These are phyloP conservation scores for Lagerstroemia speciosa DNA, from an alignment of 345 rosid genomes.

Conservation along the genomic window DNA sequence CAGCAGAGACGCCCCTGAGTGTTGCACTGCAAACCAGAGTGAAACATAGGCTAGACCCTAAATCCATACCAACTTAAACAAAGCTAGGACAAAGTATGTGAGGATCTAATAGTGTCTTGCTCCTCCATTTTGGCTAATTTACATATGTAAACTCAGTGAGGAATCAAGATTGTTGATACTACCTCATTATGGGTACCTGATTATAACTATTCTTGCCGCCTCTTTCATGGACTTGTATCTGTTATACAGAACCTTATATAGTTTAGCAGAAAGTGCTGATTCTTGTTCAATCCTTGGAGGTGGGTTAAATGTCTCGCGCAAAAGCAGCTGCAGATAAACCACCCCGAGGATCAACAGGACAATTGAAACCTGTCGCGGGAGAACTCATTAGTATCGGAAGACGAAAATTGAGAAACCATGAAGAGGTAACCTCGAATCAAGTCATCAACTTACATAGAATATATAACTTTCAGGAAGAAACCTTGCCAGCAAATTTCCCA, in stretches of 20 bases:
- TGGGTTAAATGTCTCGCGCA: constrained; percentile 30
- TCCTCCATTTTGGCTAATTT: background rate
- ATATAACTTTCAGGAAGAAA: constrained; percentile 45
- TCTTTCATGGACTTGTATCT: constrained; percentile 40
- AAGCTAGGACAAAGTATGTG: background rate
- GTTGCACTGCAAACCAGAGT: constrained; percentile 28
- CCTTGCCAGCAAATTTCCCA: constrained; percentile 38
- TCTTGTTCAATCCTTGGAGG: constrained; percentile 23
- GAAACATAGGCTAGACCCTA: background rate
- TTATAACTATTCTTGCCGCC: constrained; percentile 26
- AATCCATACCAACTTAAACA: background rate
- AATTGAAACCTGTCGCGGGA: constrained; percentile 32
- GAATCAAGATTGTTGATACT: background rate
- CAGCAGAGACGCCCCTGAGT: constrained; percentile 30
- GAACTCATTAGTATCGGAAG: background rate
- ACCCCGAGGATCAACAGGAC: constrained; percentile 33
- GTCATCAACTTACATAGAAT: constrained; percentile 25
- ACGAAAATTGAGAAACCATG: background rate
- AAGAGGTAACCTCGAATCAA: background rate
- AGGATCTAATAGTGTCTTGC: background rate
- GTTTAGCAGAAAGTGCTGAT: constrained; percentile 21
- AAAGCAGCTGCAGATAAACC: constrained; percentile 30
- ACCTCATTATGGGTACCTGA: constrained; percentile 17
- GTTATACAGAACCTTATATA: constrained; percentile 14
- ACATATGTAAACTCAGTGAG: background rate